These are phyloP conservation scores for Blastocystis hominis DNA, from an alignment of 352 stramenopile species.

Conservation along the genomic window DNA sequence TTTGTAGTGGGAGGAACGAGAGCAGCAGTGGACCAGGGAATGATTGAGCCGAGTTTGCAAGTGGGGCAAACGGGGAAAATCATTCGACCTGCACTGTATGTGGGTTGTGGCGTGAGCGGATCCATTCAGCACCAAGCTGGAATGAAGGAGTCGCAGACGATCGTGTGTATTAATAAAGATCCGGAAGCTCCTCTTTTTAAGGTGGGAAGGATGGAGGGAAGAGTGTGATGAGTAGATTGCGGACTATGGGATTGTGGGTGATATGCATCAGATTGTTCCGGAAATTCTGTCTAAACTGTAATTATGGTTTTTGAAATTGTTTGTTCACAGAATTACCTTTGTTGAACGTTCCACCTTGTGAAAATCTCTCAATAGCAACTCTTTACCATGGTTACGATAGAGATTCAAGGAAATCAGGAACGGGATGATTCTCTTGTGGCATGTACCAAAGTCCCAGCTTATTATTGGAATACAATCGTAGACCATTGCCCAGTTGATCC, in stretches of 20 bases:
- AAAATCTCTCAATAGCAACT: neutral
- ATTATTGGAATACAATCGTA: neutral
- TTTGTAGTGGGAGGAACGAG: slow-evolving; percentile 81
- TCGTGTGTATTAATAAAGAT: slow-evolving; percentile 99
- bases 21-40: slow-evolving; percentile 80
- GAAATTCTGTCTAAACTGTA: slow-evolving; percentile 93
- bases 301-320: neutral
- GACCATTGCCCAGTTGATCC: neutral
- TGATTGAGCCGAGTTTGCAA: slow-evolving; percentile 66
- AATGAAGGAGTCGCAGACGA: slow-evolving; percentile 99
- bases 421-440: neutral
- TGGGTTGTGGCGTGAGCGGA: slow-evolving; percentile 89
- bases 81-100: slow-evolving; percentile 89
- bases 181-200: slow-evolving; percentile 96
- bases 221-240: slow-evolving; percentile 61
- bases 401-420: neutral
- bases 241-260: slow-evolving; percentile 93
- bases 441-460: neutral
- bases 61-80: slow-evolving; percentile 98
- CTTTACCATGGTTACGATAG: neutral
- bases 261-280: slow-evolving; percentile 90
- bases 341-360: neutral
- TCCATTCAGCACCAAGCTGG: slow-evolving; percentile 97
- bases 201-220: slow-evolving; percentile 64
- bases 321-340: neutral